Evolutionary conservation across 352 stramenopile genomes (phyloP).

Genomic region (Pythium rishiriense): DNA sequence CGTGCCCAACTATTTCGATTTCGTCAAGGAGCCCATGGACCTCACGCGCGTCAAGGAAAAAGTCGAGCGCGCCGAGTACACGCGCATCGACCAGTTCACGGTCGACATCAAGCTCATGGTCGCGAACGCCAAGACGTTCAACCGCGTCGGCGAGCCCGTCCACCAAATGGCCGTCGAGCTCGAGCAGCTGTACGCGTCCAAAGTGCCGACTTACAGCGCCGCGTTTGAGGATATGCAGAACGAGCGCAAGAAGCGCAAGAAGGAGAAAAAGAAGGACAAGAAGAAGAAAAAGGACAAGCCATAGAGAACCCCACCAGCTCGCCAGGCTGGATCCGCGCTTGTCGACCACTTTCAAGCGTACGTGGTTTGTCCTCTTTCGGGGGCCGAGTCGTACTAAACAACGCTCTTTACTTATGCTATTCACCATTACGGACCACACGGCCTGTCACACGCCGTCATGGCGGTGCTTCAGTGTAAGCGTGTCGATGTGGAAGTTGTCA

Average conservation of each 20-base stretch:
- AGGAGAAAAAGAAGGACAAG: conserved; percentile 90
- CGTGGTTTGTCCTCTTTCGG: background rate
- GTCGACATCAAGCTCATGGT: conserved; percentile 81
- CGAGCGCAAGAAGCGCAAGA: conserved; percentile 87
- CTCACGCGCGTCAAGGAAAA: conserved; percentile 85
- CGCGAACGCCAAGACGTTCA: conserved; percentile 83
- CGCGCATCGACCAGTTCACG: conserved; percentile 76
- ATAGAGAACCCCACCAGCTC: background rate
- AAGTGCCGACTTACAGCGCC: conserved; percentile 58
- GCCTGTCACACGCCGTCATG: background rate
- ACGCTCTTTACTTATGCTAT: background rate
- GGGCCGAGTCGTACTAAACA: no score
- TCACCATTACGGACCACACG: background rate
- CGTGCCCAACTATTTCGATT: conserved; percentile 88
- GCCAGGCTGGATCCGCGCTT: no score
- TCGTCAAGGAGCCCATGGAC: conserved; percentile 79
- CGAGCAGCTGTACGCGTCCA: conserved; percentile 73
- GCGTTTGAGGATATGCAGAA: conserved; percentile 80
- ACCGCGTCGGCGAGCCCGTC: conserved; percentile 76
- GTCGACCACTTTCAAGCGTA: background rate
- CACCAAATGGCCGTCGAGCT: conserved; percentile 85
- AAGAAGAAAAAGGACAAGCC: conserved; percentile 88
- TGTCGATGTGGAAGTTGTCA: conserved; percentile 1
- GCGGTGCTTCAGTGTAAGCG: background rate
- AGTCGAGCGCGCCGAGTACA: conserved; percentile 73